Evolutionary conservation across 352 stramenopile species (phyloP).

Genomic region (Globisporangium splendens): DNA sequence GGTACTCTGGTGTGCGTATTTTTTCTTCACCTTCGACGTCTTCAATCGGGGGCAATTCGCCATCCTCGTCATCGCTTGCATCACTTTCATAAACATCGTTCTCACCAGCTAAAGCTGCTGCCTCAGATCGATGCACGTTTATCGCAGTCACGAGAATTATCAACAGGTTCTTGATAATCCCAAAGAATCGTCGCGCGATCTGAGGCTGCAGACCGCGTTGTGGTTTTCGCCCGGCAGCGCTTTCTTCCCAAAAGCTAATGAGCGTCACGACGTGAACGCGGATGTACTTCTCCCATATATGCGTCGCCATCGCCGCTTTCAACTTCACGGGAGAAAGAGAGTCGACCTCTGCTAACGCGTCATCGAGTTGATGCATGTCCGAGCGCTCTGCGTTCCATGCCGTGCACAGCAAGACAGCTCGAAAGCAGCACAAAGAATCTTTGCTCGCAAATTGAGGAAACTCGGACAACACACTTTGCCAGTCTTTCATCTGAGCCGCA

Average conservation of each 20-base stretch:
- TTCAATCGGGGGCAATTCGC: slow-evolving; percentile 1
- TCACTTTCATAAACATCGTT: slow-evolving; percentile 9
- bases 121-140: slow-evolving; percentile 12
- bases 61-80: slow-evolving; percentile 14
- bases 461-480: slow-evolving; percentile 39
- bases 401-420: slow-evolving; percentile 54
- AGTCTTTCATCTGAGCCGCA: slow-evolving; percentile 63
- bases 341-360: slow-evolving; percentile 65
- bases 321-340: slow-evolving; percentile 31
- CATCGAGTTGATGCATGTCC: slow-evolving; percentile 80
- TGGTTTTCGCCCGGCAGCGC: slow-evolving; percentile 53
- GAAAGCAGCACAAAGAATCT: slow-evolving; percentile 66
- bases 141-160: slow-evolving; percentile 34
- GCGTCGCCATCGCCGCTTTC: slow-evolving; percentile 56
- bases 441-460: slow-evolving; percentile 63
- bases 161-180: slow-evolving; percentile 67
- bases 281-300: slow-evolving; percentile 84
- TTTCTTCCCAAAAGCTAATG: slow-evolving; percentile 83
- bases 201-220: slow-evolving; percentile 73
- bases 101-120: not conserved
- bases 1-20: slow-evolving; percentile 20
- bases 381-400: slow-evolving; percentile 82
- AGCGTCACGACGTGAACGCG: slow-evolving; percentile 77
- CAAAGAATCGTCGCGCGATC: slow-evolving; percentile 72
- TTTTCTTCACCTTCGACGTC: slow-evolving; percentile 21